A percentile compares a stretch with the other conserved stretches of the same genome.
These are phyloP conservation scores for Entamoeba invadens DNA, from an alignment of 208 protist genomes.

Conservation along the genomic window DNA sequence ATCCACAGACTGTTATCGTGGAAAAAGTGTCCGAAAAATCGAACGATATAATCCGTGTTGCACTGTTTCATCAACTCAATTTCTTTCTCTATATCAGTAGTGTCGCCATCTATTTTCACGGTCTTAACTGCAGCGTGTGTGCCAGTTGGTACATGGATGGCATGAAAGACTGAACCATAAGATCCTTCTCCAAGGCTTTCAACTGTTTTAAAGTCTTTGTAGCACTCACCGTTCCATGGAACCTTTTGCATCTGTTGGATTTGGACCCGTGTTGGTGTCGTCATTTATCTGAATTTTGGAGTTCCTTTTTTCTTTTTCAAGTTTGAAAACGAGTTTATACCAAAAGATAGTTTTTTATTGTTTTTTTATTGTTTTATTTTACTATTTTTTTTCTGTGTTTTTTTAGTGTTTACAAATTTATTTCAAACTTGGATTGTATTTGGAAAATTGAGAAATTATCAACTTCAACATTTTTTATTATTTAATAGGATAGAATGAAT, in stretches of 20 bases:
- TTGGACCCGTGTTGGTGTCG: not conserved
- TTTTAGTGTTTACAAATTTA: too few relatives aligned
- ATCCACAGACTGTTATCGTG: not conserved
- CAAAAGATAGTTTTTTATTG: not conserved
- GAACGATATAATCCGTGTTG: not conserved
- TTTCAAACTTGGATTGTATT: too few relatives aligned
- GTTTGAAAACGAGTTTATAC: not conserved
- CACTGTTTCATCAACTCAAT: not conserved
- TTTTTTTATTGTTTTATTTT: not conserved
- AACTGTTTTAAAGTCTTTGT: not conserved
- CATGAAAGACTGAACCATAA: not conserved
- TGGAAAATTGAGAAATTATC: too few relatives aligned
- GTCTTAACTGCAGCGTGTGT: not conserved
- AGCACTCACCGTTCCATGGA: not conserved
- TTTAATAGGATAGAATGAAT: too few relatives aligned
- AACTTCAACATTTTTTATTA: too few relatives aligned
- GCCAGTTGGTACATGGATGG: not conserved
- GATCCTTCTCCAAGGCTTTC: not conserved
- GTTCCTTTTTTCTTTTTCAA: not conserved
- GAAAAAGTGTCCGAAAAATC: not conserved
- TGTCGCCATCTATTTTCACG: constrained; percentile 13
- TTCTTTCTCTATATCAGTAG: constrained; percentile 4
- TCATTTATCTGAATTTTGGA: not conserved
- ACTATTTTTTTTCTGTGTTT: too few relatives aligned
- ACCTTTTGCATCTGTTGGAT: not conserved